A percentile compares a stretch with the other conserved stretches of the same genome.
phyloP scores from a whole-genome alignment of 164 flowering plant genomes.

The Santalum album region DNA sequence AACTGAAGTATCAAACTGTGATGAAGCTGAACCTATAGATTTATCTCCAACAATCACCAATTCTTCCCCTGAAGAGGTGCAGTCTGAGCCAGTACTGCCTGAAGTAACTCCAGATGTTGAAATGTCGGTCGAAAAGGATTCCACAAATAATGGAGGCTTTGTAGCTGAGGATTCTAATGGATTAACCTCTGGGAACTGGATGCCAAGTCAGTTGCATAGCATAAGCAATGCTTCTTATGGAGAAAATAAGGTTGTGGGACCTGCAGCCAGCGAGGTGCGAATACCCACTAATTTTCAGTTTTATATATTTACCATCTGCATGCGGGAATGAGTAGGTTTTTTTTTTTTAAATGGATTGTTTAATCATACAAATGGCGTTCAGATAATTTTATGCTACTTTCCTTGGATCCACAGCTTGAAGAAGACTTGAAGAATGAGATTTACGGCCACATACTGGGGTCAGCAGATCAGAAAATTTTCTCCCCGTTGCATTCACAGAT shows the following conservation, averaged over 20 bases:
- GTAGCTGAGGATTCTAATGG: slow-evolving; percentile 12
- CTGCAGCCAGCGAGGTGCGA: slow-evolving; percentile 26
- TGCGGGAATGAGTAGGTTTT: neutral
- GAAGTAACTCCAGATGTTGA: slow-evolving; percentile 14
- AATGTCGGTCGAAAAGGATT: slow-evolving; percentile 11
- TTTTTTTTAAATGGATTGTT: neutral
- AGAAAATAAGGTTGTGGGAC: slow-evolving; percentile 19
- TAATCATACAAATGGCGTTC: neutral
- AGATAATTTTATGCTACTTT: neutral
- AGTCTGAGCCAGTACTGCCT: slow-evolving; percentile 22
- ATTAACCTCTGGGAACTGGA: slow-evolving; percentile 8
- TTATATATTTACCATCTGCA: too few species aligned
- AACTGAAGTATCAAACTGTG: slow-evolving; percentile 29
- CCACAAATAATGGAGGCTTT: slow-evolving; percentile 8
- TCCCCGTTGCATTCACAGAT: slow-evolving; percentile 20
- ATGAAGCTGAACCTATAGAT: slow-evolving; percentile 40
- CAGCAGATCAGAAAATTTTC: slow-evolving; percentile 15
- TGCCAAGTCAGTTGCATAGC: too few species aligned
- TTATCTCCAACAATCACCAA: slow-evolving; percentile 22
- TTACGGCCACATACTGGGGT: slow-evolving; percentile 4
- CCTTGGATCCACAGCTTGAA: neutral
- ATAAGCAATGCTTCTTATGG: slow-evolving; percentile 3
- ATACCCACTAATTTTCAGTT: neutral
- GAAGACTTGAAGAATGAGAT: neutral
- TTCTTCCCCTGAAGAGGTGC: slow-evolving; percentile 25